Percentiles rank a stretch among this genome's conserved stretches.
Evolutionary conservation across 176 grass and related monocot species (phyloP).

Genomic region (Stipa capillata): DNA sequence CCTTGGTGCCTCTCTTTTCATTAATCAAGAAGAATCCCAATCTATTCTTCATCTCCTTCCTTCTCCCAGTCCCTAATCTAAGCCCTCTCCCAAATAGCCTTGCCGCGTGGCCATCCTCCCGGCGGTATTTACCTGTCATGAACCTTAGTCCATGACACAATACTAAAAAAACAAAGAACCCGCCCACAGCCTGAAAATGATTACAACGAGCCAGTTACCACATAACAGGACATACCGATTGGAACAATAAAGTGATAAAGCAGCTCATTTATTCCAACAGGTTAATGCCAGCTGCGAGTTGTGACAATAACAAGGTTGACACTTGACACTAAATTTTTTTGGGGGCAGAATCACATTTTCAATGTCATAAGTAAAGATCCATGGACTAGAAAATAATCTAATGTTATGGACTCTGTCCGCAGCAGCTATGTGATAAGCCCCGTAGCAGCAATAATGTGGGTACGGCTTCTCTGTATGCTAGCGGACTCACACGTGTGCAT

Average conservation of each 20-base stretch:
- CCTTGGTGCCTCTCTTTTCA: too few relatives aligned
- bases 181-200: neutral
- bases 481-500: neutral
- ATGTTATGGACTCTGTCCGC: neutral
- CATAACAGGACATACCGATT: neutral
- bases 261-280: conserved; percentile 7
- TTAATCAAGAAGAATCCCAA: too few relatives aligned
- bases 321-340: neutral
- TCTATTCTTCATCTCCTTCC: too few relatives aligned
- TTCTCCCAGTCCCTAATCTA: too few relatives aligned
- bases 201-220: neutral
- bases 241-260: neutral
- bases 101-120: too few relatives aligned
- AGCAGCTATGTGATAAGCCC: too few relatives aligned
- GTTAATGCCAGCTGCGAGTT: neutral
- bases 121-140: too few relatives aligned
- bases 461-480: too few relatives aligned
- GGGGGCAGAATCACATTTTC: neutral
- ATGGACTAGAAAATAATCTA: neutral
- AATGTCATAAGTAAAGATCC: neutral
- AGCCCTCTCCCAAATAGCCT: too few relatives aligned
- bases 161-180: neutral
- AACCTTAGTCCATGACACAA: too few relatives aligned
- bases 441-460: too few relatives aligned
- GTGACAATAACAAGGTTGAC: neutral